Evolutionary conservation across 768 basidiomycete species (phyloP).

Genomic region (Atractiella rhizophila): DNA sequence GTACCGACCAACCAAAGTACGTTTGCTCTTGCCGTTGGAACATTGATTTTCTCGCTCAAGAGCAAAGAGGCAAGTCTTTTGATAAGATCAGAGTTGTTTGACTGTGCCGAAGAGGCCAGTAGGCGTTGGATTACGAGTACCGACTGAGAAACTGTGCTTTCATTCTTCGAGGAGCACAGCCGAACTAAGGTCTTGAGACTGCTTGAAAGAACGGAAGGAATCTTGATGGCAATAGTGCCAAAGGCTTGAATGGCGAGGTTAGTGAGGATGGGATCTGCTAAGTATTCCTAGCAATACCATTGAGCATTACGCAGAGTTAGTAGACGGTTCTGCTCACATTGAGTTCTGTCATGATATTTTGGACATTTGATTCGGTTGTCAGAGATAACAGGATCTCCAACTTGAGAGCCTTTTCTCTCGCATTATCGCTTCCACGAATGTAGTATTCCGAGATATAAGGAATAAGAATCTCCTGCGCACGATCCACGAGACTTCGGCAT

Average conservation of each 20-base stretch:
- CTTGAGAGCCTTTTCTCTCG: conserved; percentile 45
- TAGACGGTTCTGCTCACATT: conserved; percentile 52
- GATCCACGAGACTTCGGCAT: not conserved
- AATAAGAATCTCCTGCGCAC: conserved; percentile 35
- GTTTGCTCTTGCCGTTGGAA: not conserved
- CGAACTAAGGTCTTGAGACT: not conserved
- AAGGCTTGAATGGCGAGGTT: not conserved
- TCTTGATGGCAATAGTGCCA: conserved; percentile 2
- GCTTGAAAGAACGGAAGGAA: not conserved
- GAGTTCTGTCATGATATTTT: conserved; percentile 52
- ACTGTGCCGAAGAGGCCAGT: not conserved
- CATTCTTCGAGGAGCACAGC: not conserved
- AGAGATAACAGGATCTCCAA: conserved; percentile 45
- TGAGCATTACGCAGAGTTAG: too few relatives aligned
- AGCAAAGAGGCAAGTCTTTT: not conserved
- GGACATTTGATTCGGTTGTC: conserved; percentile 39
- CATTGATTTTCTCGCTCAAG: not conserved
- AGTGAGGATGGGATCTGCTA: not conserved
- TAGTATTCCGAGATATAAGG: conserved; percentile 41
- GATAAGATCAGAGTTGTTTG: not conserved
- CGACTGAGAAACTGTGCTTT: conserved; percentile 5
- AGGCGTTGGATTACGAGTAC: conserved; percentile 10
- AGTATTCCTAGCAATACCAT: not conserved
- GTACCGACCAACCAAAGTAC: too few relatives aligned
- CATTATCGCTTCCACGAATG: conserved; percentile 36